phyloP scores from a whole-genome alignment of 1,284 basidiomycete species.

The Sporisorium sorghi region DNA sequence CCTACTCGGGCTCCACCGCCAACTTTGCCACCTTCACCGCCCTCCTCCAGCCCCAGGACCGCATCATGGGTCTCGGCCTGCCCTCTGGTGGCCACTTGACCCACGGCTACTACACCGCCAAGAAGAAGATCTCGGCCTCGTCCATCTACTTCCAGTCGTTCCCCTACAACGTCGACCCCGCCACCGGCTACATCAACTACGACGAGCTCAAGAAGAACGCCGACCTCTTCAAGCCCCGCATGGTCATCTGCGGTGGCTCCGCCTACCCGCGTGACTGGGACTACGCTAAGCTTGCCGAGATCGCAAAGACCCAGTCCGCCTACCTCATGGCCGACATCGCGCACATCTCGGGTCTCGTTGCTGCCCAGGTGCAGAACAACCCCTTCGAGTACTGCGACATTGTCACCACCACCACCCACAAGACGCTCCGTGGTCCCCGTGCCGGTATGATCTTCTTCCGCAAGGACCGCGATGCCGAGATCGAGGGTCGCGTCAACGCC shows the following conservation, averaged over 20 bases:
- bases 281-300: slow-evolving; percentile 79
- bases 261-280: slow-evolving; percentile 98
- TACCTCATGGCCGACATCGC: slow-evolving; percentile 87
- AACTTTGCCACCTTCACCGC: slow-evolving; percentile 98
- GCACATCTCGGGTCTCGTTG: slow-evolving; percentile 95
- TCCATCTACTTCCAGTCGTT: slow-evolving; percentile 99
- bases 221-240: slow-evolving; percentile 93
- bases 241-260: slow-evolving; percentile 97
- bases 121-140: slow-evolving; percentile 99
- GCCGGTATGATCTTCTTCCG: slow-evolving; percentile 99
- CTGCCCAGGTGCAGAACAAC: slow-evolving; percentile 89
- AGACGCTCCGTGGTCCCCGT: slow-evolving; percentile 97
- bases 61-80: slow-evolving; percentile 98
- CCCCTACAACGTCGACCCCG: slow-evolving; percentile 82
- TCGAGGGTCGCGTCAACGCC: slow-evolving; percentile 95
- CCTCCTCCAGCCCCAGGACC: slow-evolving; percentile 95
- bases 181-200: slow-evolving; percentile 92
- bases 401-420: slow-evolving; percentile 77
- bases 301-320: slow-evolving; percentile 87
- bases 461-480: slow-evolving; percentile 86
- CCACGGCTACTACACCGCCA: slow-evolving; percentile 98
- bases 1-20: slow-evolving; percentile 82
- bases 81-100: slow-evolving; percentile 98
- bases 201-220: slow-evolving; percentile 84
- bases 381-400: slow-evolving; percentile 98